Percentiles rank a stretch among this genome's conserved stretches.
Conservation (phyloP, 1,284 basidiomycete species). For the Leucoagaricus sp. region DNA sequence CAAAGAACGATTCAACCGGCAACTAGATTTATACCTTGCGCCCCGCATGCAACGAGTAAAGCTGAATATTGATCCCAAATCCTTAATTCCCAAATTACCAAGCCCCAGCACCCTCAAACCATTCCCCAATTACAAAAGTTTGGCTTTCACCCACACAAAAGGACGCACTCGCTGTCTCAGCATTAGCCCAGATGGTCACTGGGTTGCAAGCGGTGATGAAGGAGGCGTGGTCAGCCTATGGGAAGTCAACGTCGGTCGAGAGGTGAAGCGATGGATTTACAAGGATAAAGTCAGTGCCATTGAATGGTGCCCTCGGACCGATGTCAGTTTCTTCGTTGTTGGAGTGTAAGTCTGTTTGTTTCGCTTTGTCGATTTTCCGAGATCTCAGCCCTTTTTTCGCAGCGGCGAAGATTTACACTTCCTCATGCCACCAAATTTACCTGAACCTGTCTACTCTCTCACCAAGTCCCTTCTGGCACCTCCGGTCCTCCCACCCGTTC, state of each 20-base stretch:
- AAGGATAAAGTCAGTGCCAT: constrained; percentile 80
- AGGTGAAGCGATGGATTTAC: constrained; percentile 89
- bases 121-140: constrained; percentile 87
- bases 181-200: constrained; percentile 87
- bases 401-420: constrained; percentile 84
- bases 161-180: constrained; percentile 77
- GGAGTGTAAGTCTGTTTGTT: constrained; percentile 61
- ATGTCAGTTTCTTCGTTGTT: constrained; percentile 82
- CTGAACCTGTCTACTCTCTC: constrained; percentile 55
- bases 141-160: constrained; percentile 73
- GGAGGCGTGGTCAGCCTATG: constrained; percentile 86
- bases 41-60: constrained; percentile 88
- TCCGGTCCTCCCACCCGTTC: constrained; percentile 58
- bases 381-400: constrained; percentile 20
- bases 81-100: constrained; percentile 94
- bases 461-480: constrained; percentile 73
- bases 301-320: constrained; percentile 92
- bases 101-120: constrained; percentile 90
- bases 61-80: constrained; percentile 89
- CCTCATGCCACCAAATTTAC: constrained; percentile 79
- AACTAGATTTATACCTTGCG: constrained; percentile 96
- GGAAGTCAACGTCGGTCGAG: constrained; percentile 93
- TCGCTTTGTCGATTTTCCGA: constrained; percentile 2
- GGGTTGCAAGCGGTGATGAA: constrained; percentile 94
- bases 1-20: constrained; percentile 92